Conservation (phyloP, 2,329 filamentous ascomycete species). For the Paecilomyces sp. region DNA sequence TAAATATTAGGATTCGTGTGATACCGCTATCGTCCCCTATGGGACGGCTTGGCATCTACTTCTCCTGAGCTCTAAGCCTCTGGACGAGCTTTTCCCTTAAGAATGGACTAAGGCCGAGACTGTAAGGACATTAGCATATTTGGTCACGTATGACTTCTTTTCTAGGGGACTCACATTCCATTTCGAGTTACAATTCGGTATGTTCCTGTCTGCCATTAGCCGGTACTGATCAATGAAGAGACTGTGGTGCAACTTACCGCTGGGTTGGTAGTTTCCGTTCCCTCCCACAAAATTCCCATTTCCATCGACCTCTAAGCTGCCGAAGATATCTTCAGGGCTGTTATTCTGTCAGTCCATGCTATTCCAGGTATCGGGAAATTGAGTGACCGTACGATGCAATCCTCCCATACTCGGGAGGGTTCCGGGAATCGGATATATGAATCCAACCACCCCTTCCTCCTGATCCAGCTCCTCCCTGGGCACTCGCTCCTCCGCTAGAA, state of each 20-base stretch:
- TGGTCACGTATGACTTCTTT: not conserved
- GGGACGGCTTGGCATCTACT: not conserved
- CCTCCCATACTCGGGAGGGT: constrained; percentile 57
- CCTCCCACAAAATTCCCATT: constrained; percentile 50
- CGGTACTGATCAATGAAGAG: not conserved
- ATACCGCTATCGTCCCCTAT: not conserved
- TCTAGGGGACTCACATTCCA: constrained; percentile 44
- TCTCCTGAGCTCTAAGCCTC: constrained; percentile 32
- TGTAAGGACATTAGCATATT: constrained; percentile 9
- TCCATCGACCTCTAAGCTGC: constrained; percentile 55
- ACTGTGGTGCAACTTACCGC: constrained; percentile 31
- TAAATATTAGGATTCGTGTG: not conserved
- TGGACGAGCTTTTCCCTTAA: constrained; percentile 44
- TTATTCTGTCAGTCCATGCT: constrained; percentile 6
- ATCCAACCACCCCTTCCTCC: constrained; percentile 55
- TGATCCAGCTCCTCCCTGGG: constrained; percentile 52
- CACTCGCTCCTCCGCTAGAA: constrained; percentile 49
- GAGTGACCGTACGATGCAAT: constrained; percentile 45
- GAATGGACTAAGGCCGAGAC: constrained; percentile 42
- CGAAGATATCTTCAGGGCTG: constrained; percentile 59
- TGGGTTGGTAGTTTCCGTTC: constrained; percentile 52
- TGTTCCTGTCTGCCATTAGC: constrained; percentile 36
- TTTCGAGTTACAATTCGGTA: constrained; percentile 55
- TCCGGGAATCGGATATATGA: constrained; percentile 54
- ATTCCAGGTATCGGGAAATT: not conserved